These are phyloP conservation scores for Colletotrichum tanaceti DNA, from an alignment of 2,329 filamentous ascomycete species.

Conservation along the genomic window DNA sequence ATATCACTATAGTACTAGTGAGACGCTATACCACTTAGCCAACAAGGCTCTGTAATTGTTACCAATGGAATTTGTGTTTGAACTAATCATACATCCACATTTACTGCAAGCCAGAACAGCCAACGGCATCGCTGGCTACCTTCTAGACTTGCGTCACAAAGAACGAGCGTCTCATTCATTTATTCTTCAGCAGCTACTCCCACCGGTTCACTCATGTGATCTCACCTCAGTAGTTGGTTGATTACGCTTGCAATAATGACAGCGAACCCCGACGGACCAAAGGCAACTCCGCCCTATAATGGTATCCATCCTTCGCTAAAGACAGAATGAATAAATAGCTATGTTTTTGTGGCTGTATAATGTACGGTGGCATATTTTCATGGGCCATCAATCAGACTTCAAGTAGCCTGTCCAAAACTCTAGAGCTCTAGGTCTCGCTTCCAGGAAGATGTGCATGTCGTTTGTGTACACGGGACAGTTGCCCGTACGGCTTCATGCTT, in stretches of 20 bases:
- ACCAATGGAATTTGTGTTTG: too few species aligned
- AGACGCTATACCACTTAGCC: conserved; percentile 43
- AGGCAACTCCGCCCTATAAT: conserved; percentile 3
- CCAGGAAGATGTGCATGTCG: conserved; percentile 4
- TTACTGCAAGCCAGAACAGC: too few species aligned
- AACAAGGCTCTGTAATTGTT: conserved; percentile 33
- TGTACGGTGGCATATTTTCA: conserved; percentile 35
- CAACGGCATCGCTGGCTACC: too few species aligned
- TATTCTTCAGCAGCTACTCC: too few species aligned
- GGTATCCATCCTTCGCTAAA: not conserved
- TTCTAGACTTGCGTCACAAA: too few species aligned
- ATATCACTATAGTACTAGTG: conserved; percentile 38
- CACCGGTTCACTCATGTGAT: not conserved
- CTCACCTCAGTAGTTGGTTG: not conserved
- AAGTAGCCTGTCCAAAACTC: conserved; percentile 16
- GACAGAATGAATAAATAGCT: conserved; percentile 5
- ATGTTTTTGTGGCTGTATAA: not conserved
- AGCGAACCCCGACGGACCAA: not conserved
- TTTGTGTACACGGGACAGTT: not conserved
- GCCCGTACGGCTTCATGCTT: not conserved
- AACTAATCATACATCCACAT: too few species aligned
- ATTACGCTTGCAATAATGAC: not conserved
- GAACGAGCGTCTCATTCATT: too few species aligned
- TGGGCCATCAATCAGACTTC: not conserved
- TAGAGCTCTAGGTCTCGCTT: conserved; percentile 34